These are phyloP conservation scores for Solanum medicagineum DNA, from an alignment of 257 asterid genomes.

Conservation along the genomic window DNA sequence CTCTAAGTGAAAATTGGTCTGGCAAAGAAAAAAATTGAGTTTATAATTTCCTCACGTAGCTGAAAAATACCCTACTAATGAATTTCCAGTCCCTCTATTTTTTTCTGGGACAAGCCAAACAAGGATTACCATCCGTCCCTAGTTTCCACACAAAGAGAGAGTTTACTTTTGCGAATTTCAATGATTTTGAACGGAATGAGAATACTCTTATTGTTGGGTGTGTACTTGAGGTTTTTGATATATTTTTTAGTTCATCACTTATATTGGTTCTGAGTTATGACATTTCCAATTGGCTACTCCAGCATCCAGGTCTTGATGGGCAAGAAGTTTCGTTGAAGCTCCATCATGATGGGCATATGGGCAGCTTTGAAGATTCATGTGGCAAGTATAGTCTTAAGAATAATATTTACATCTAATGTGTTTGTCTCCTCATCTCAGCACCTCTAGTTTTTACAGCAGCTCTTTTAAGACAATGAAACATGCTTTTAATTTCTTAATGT, in stretches of 20 bases:
- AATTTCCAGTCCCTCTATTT: background rate
- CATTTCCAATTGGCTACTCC: conserved; percentile 3
- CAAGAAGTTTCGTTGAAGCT: conserved; percentile 33
- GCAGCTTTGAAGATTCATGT: conserved; percentile 36
- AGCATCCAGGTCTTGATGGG: conserved; percentile 49
- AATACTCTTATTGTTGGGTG: background rate
- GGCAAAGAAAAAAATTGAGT: background rate
- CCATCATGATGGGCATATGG: conserved; percentile 30
- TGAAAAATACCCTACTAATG: background rate
- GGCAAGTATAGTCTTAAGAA: conserved; percentile 22
- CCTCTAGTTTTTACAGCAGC: background rate
- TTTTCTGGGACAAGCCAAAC: background rate
- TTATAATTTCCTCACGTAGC: background rate
- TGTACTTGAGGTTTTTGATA: background rate
- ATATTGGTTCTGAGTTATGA: background rate
- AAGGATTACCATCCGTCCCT: background rate
- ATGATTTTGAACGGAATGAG: background rate
- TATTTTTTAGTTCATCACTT: background rate
- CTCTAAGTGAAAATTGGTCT: background rate
- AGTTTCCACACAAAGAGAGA: background rate
- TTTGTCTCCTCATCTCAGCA: background rate
- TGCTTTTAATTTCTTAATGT: background rate
- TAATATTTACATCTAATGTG: background rate
- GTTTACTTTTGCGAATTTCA: background rate
- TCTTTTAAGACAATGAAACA: background rate